Base-by-base conservation (phyloP, 768 basidiomycete genomes). In the Scleroderma citrinum region DNA sequence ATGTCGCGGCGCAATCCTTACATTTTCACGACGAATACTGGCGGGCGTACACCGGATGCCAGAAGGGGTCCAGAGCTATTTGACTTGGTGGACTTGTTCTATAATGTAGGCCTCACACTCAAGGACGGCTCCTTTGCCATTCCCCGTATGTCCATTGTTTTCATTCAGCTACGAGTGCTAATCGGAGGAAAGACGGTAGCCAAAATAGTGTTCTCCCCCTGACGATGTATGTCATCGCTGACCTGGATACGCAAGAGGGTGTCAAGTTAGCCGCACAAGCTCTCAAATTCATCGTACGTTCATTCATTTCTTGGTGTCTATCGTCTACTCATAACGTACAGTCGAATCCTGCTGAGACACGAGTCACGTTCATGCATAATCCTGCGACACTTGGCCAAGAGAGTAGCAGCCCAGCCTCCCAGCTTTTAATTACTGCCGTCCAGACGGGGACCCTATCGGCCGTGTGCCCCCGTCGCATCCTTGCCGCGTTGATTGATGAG, bases 311-410 rank as follows among this genome's bases (percentile, higher is more conserved):
- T 34, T 12, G 19, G 44, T n/a, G 7, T 37, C n/a, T 12, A 19
- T 55, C 20, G 26, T 5, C 26, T 29, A 23, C 13, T 50, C 32
- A 20, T 14, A 45, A 32, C 36, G 29, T 41, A 26, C 56, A 86
- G 83, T 68, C 66, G 7, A 51, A 64, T 3, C 70, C 71, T 2
- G 71, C 75, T 3, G 71, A 63, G 34, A 74, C 76, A 7, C 83
- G 92, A 26, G 45, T 91, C n/a, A 73, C 83, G 0, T 87, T 94
- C 63, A 69, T 94, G 29, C 90, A 92, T 63, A 84, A 87, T 50
- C 84, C 91, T 1, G 52, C 67, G 7, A 47, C 30, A 19, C 8
- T n/a, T 21, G 12, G 4, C 17, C 17, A 50, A 1, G 49, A 46
- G 36, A 21, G 36, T 2, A 37, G 47, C 5, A 52, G 55, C 7